A percentile compares a stretch with the other conserved stretches of the same genome.
These are phyloP conservation scores for Malus fusca DNA, from an alignment of 306 rosid species.

Conservation along the genomic window DNA sequence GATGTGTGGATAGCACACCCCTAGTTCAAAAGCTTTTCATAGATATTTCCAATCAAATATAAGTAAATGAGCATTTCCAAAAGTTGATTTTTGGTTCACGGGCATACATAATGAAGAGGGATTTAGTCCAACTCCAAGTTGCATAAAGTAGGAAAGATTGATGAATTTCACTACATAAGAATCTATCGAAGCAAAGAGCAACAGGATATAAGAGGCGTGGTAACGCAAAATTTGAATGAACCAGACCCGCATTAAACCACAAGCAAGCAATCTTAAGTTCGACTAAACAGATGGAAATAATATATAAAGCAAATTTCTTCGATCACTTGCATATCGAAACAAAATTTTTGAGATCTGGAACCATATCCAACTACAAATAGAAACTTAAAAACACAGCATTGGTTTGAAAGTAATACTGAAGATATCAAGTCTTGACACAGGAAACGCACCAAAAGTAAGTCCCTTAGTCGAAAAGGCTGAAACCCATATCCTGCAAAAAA, in stretches of 20 bases:
- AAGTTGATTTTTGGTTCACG: no score
- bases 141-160: no score
- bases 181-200: no score
- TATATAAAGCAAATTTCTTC: neutral
- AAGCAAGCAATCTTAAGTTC: neutral
- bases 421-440: neutral
- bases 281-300: neutral
- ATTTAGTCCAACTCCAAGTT: no score
- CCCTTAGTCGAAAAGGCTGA: conserved; percentile 56
- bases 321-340: neutral
- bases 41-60: no score
- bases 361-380: neutral
- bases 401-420: neutral
- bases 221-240: no score
- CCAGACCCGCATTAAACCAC: neutral
- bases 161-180: no score
- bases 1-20: no score
- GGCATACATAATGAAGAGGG: no score
- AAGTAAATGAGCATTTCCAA: no score
- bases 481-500: conserved; percentile 62
- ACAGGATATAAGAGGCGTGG: no score
- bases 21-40: no score
- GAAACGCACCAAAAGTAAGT: neutral
- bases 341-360: neutral
- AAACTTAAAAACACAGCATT: neutral